A percentile compares a stretch with the other conserved stretches of the same genome.
Conservation (phyloP, 2,329 filamentous ascomycete species). For the Talaromyces albobiverticillius region DNA sequence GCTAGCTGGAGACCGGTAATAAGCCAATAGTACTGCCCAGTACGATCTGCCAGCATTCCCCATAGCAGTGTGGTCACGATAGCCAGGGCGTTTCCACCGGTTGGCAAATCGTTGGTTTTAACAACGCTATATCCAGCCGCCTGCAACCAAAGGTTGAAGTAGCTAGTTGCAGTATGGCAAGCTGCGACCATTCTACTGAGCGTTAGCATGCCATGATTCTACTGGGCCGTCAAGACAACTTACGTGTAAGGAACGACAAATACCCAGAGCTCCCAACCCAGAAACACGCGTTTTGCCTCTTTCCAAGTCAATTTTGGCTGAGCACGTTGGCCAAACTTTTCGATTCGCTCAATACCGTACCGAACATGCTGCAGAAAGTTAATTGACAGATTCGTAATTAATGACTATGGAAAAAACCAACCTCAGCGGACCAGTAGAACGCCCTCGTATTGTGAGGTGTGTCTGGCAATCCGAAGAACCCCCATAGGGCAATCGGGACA, state of each 20-base stretch:
- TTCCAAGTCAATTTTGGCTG: neutral
- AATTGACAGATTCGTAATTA: neutral
- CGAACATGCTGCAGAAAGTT: neutral
- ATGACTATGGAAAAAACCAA: neutral
- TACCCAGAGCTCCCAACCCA: neutral
- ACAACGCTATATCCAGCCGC: constrained; percentile 42
- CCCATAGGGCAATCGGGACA: neutral
- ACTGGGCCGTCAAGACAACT: neutral
- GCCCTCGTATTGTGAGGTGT: constrained; percentile 17
- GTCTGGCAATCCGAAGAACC: constrained; percentile 3
- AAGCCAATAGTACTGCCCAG: neutral
- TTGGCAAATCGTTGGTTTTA: constrained; percentile 47
- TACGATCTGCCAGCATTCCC: neutral
- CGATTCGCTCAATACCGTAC: neutral
- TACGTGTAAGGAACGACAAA: neutral
- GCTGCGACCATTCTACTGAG: neutral
- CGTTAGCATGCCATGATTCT: neutral
- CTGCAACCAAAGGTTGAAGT: constrained; percentile 52
- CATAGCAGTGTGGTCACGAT: neutral
- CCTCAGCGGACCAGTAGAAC: constrained; percentile 13
- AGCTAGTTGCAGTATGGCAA: constrained; percentile 17
- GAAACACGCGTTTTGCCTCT: neutral
- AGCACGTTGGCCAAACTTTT: neutral
- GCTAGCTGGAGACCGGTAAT: neutral
- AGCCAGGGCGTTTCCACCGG: neutral